These are phyloP conservation scores for Hansenula lynferdii DNA, from an alignment of 1,139 yeast species.

Conservation along the genomic window DNA sequence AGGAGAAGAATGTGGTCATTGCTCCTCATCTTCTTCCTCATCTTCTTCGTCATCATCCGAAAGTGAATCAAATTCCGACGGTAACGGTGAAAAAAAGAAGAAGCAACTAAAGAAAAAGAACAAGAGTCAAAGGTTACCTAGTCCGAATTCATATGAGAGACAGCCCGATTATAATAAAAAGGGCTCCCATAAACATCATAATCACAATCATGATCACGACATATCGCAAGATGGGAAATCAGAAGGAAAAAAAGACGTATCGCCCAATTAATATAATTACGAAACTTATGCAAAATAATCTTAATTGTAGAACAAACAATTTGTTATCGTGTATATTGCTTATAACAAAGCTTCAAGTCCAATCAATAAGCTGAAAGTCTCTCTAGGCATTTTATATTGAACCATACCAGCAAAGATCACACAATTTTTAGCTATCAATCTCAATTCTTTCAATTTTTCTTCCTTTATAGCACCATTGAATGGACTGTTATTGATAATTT, in stretches of 20 bases:
- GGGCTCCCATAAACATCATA: neutral
- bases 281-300: too few relatives aligned
- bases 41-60: slow-evolving; percentile 21
- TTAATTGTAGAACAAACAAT: too few relatives aligned
- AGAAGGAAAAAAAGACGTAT: too few relatives aligned
- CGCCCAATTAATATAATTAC: too few relatives aligned
- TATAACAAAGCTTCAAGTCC: slow-evolving; percentile 55
- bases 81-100: slow-evolving; percentile 21
- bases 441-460: slow-evolving; percentile 52
- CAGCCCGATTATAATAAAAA: slow-evolving; percentile 54
- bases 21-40: slow-evolving; percentile 22
- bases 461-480: slow-evolving; percentile 49
- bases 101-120: slow-evolving; percentile 25
- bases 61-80: slow-evolving; percentile 22
- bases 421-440: slow-evolving; percentile 73
- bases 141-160: slow-evolving; percentile 71
- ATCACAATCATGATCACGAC: slow-evolving; percentile 4
- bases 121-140: slow-evolving; percentile 22
- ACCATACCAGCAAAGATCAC: slow-evolving; percentile 96
- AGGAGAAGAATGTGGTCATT: slow-evolving; percentile 33
- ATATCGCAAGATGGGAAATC: too few relatives aligned
- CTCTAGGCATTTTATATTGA: slow-evolving; percentile 93
- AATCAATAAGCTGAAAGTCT: slow-evolving; percentile 72
- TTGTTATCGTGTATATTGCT: too few relatives aligned
- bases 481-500: slow-evolving; percentile 36